Base-by-base conservation (phyloP, 768 basidiomycete genomes). In the Mycena venus region DNA sequence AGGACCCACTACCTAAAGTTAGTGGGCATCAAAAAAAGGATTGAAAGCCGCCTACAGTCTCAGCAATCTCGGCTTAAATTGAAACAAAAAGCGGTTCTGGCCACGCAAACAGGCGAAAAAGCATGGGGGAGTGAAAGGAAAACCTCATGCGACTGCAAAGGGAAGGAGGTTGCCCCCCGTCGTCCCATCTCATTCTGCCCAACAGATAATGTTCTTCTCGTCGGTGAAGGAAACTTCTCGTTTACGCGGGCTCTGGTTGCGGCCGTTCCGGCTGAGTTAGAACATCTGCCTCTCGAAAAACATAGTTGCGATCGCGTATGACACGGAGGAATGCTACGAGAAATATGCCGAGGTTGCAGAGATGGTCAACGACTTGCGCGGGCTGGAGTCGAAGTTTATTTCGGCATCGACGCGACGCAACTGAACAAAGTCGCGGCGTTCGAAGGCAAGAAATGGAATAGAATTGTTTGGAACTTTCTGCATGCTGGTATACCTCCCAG, bases 171-270 rank as follows among this genome's bases (percentile, higher is more conserved):
- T 47, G 21, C 72, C 17, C 75, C 79, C 34, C 78, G 79, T 44
- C 84, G 77, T 42, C 84, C 89, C 0, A 86, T 94, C 11, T 94
- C 94, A 0, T 95, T 95, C 82, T 81, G 80, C 17, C 79, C 90
- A 0, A 91, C 89, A 10, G 92, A 95, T 79, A 90, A 81, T 59
- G 92, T 96, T 38, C 86, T 95, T 25, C 88, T 98, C 34, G 85
- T 99, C 64, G 98, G 97, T 10, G 98, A 99, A 86, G 98, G 96
- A n/a, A n/a, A n/a, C n/a, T n/a, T n/a, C n/a, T n/a, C n/a, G n/a
- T n/a, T n/a, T n/a, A n/a, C n/a, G n/a, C n/a, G n/a, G n/a, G n/a
- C n/a, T n/a, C n/a, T n/a, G n/a, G n/a, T n/a, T n/a, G n/a, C n/a
- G n/a, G n/a, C n/a, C n/a, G n/a, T n/a, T 19, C 87, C 91, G 0